phyloP scores from a whole-genome alignment of 192 early-diverging fungal genomes.

The Linnemannia hyalina region DNA sequence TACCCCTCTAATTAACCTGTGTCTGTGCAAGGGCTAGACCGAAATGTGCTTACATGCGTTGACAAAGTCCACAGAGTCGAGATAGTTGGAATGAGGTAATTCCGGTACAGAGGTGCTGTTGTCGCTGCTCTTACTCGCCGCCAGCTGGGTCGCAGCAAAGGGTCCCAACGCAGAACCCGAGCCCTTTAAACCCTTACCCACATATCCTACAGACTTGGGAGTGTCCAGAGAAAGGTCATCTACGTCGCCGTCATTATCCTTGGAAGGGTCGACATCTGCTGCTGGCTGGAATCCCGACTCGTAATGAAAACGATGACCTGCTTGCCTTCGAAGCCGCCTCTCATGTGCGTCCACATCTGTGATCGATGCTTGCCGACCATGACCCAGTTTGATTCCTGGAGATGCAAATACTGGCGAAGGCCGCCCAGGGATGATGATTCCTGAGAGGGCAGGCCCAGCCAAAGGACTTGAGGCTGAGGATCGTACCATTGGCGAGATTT shows the following conservation, averaged over 20 bases:
- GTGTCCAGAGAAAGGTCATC: constrained; percentile 41
- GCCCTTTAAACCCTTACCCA: neutral
- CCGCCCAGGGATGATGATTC: constrained; percentile 28
- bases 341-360: constrained; percentile 56
- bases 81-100: constrained; percentile 45
- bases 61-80: constrained; percentile 55
- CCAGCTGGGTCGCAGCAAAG: constrained; percentile 22
- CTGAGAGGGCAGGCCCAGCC: constrained; percentile 45
- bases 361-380: constrained; percentile 47
- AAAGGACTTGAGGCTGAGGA: constrained; percentile 53
- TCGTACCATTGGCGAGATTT: constrained; percentile 44
- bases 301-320: constrained; percentile 41
- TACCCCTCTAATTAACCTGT: neutral
- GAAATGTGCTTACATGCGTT: constrained; percentile 45
- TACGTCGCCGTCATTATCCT: constrained; percentile 33
- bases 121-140: constrained; percentile 22
- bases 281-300: constrained; percentile 49
- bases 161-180: constrained; percentile 20
- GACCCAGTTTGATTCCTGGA: constrained; percentile 25
- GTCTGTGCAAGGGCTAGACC: no score
- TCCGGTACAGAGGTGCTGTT: constrained; percentile 46
- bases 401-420: constrained; percentile 33
- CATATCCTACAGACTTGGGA: constrained; percentile 28
- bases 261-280: constrained; percentile 3
- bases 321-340: constrained; percentile 40